Conservation (phyloP, 2,329 filamentous ascomycete genomes). For the Penicillium sp. region DNA sequence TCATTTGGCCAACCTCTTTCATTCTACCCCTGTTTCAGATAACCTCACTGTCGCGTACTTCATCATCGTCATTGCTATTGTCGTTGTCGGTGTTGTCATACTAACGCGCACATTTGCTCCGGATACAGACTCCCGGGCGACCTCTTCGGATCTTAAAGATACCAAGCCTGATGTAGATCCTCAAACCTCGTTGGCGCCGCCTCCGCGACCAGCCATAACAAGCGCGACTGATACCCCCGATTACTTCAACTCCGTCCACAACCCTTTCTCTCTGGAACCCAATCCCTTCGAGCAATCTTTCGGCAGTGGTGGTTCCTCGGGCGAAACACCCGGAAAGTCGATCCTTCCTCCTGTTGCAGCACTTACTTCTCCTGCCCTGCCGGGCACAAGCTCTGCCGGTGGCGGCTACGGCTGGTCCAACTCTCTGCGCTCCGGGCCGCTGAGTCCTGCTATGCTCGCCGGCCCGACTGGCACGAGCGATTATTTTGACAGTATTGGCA, state of each 20-base stretch:
- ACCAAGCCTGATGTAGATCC: conserved; percentile 45
- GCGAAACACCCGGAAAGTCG: conserved; percentile 69
- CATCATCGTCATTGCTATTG: not conserved
- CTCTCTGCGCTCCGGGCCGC: conserved; percentile 78
- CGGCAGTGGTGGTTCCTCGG: conserved; percentile 49
- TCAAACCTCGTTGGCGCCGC: conserved; percentile 60
- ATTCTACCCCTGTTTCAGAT: no score
- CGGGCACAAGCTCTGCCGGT: conserved; percentile 64
- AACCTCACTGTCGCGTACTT: no score
- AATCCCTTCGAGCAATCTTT: conserved; percentile 98
- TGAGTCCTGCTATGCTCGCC: conserved; percentile 95
- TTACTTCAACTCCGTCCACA: conserved; percentile 57
- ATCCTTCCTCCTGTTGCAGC: conserved; percentile 83
- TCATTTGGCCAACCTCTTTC: no score
- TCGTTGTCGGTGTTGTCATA: no score
- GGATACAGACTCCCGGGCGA: conserved; percentile 29
- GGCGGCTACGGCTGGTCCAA: conserved; percentile 69
- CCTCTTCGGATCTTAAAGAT: conserved; percentile 29
- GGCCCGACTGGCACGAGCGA: conserved; percentile 65
- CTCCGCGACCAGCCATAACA: conserved; percentile 52
- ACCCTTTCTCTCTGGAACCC: conserved; percentile 58
- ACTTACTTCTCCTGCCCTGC: conserved; percentile 78
- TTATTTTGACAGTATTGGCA: conserved; percentile 79
- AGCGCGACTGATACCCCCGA: conserved; percentile 53
- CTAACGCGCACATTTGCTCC: no score